phyloP scores from a whole-genome alignment of 257 asterid genomes.

The Nicotiana attenuata region DNA sequence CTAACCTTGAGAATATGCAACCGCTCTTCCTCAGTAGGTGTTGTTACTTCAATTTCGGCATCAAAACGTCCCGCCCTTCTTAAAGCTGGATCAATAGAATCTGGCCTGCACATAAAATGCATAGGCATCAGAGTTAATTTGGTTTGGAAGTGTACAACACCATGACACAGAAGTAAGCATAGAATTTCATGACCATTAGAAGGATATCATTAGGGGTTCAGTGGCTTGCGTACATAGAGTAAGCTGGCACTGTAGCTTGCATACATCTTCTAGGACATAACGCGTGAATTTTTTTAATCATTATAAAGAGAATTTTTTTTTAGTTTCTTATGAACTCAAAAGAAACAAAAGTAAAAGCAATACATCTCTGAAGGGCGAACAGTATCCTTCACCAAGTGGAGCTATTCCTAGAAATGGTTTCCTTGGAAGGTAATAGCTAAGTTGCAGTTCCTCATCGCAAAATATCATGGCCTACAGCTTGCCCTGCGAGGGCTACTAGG shows the following conservation, averaged over 20 bases:
- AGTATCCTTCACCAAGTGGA: too few species aligned
- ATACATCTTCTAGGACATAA: not conserved
- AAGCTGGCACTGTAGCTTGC: not conserved
- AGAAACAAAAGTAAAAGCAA: not conserved
- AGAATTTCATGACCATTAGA: not conserved
- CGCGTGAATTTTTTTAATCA: not conserved
- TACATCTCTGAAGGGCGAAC: not conserved
- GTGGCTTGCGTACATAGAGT: not conserved
- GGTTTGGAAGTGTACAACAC: not conserved
- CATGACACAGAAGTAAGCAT: not conserved
- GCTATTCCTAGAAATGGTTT: too few species aligned
- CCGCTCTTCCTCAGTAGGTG: conserved; percentile 83
- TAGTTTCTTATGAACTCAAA: not conserved
- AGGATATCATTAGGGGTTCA: not conserved
- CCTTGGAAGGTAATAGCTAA: too few species aligned
- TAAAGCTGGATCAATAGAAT: conserved; percentile 85
- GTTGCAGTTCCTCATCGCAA: not conserved
- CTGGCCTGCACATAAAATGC: conserved; percentile 48
- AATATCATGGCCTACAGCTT: not conserved
- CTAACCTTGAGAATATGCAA: conserved; percentile 69
- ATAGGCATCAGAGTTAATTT: not conserved
- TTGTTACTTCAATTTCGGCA: conserved; percentile 88
- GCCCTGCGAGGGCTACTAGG: not conserved
- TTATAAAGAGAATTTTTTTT: not conserved
- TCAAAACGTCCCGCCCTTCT: conserved; percentile 96